These are phyloP conservation scores for Groenewaldozyma sp. DNA, from an alignment of 1,139 yeast species.

Conservation along the genomic window DNA sequence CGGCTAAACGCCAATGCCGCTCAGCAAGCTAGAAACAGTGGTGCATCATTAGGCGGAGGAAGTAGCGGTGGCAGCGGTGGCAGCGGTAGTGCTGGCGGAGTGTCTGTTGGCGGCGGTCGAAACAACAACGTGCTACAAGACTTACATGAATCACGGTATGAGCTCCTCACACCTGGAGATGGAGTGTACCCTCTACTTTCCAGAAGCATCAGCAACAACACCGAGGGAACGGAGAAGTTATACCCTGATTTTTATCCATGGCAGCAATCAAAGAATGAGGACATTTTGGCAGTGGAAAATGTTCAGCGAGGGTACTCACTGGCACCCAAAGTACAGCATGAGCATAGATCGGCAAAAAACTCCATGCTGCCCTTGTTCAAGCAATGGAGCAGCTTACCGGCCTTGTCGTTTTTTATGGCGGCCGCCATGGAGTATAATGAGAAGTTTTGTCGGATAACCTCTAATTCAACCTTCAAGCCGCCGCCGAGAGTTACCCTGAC, in stretches of 20 bases:
- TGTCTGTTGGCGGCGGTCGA: no score
- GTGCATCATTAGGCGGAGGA: no score
- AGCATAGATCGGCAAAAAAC: constrained; percentile 26
- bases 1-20: no score
- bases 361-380: constrained; percentile 27
- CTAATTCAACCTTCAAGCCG: constrained; percentile 52
- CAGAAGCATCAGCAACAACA: neutral
- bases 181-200: neutral
- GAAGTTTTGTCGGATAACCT: constrained; percentile 49
- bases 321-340: constrained; percentile 48
- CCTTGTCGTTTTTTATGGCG: constrained; percentile 52
- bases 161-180: neutral
- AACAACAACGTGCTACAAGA: no score
- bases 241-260: constrained; percentile 80
- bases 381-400: constrained; percentile 48
- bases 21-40: no score
- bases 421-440: constrained; percentile 60
- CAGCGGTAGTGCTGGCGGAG: no score
- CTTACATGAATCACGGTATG: neutral
- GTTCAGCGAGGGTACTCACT: constrained; percentile 53
- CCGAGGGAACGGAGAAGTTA: constrained; percentile 18
- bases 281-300: constrained; percentile 39
- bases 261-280: constrained; percentile 47
- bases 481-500: constrained; percentile 88
- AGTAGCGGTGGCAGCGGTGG: no score